Evolutionary conservation across 495 filamentous ascomycete genomes (phyloP).

Genomic region (Tuber indicum): DNA sequence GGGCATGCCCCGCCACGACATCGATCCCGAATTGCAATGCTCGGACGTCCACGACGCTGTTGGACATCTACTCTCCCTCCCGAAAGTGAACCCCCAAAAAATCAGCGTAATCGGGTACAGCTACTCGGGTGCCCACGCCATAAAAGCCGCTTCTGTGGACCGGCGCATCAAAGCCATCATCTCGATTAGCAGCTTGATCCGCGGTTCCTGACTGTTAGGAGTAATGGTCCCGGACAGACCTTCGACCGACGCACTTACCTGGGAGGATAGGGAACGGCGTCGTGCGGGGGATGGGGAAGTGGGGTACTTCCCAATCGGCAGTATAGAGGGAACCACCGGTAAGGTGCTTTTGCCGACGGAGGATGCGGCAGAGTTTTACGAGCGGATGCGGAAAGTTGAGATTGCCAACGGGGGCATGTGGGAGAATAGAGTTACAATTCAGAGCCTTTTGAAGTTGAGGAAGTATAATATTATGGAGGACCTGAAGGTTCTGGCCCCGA

Average conservation of each 20-base stretch:
- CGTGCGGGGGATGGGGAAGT: constrained; percentile 7
- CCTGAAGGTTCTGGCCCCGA: constrained; percentile 2
- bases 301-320: neutral
- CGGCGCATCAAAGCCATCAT: constrained; percentile 20
- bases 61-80: constrained; percentile 8
- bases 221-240: neutral
- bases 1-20: constrained; percentile 15
- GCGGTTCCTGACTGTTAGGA: neutral
- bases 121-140: constrained; percentile 14
- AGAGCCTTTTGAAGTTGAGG: constrained; percentile 13
- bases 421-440: constrained; percentile 14
- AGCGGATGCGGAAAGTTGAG: constrained; percentile 2
- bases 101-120: constrained; percentile 14
- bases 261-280: constrained; percentile 9
- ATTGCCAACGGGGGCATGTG: neutral
- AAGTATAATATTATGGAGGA: constrained; percentile 1
- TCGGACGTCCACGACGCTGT: constrained; percentile 17
- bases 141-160: constrained; percentile 13
- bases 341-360: neutral
- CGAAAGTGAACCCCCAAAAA: constrained; percentile 13
- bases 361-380: constrained; percentile 4
- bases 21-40: constrained; percentile 15
- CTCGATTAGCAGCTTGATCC: constrained; percentile 3
- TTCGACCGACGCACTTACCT: neutral
- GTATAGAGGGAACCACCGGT: neutral